phyloP scores from a whole-genome alignment of 768 basidiomycete genomes.

The Suillus cothurnatus region DNA sequence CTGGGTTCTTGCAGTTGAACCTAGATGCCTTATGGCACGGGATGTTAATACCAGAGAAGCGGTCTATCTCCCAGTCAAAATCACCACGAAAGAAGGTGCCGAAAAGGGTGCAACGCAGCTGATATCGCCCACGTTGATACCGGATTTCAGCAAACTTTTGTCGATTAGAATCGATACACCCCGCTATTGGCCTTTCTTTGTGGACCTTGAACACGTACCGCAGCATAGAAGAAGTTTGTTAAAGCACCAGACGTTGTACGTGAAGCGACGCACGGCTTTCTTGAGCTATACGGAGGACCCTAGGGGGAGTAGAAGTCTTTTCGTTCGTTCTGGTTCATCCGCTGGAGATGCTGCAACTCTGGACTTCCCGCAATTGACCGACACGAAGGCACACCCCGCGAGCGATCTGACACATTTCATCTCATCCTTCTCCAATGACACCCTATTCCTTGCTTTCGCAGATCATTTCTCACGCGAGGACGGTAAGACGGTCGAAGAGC shows the following conservation, averaged over 20 bases:
- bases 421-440: conserved; percentile 82
- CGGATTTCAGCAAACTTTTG: conserved; percentile 78
- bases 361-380: conserved; percentile 79
- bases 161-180: conserved; percentile 91
- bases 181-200: conserved; percentile 91
- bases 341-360: conserved; percentile 82
- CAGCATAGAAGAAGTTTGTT: conserved; percentile 72
- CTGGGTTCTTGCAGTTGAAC: conserved; percentile 96
- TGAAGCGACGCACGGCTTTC: conserved; percentile 91
- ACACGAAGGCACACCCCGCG: conserved; percentile 65
- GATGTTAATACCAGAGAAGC: conserved; percentile 92
- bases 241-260: conserved; percentile 80
- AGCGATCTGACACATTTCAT: conserved; percentile 85
- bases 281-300: conserved; percentile 94
- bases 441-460: conserved; percentile 77
- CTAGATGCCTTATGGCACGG: conserved; percentile 86
- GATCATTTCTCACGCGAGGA: conserved; percentile 72
- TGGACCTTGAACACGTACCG: conserved; percentile 71
- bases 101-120: conserved; percentile 70
- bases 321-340: conserved; percentile 84
- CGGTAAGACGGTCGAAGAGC: conserved; percentile 59
- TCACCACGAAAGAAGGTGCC: conserved; percentile 71
- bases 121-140: conserved; percentile 91
- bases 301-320: conserved; percentile 87
- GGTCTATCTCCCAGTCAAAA: conserved; percentile 90